phyloP scores from a whole-genome alignment of 2,329 filamentous ascomycete species.

The Trichoderma endophyticum region DNA sequence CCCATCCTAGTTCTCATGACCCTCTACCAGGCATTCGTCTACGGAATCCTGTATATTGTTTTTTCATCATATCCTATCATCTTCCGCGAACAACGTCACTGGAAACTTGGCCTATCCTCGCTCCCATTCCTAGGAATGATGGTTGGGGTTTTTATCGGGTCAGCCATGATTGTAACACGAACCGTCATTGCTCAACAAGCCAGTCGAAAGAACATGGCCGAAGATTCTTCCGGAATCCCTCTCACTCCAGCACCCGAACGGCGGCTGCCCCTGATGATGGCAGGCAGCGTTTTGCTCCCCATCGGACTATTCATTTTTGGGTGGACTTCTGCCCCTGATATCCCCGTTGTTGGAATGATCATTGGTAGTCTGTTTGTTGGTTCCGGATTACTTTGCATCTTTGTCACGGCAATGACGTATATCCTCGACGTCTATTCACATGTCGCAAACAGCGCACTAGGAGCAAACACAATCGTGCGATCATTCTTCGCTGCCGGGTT shows the following conservation, averaged over 20 bases:
- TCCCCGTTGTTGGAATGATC: conserved; percentile 34
- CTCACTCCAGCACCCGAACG: background rate
- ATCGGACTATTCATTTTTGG: conserved; percentile 12
- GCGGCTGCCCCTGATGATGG: conserved; percentile 15
- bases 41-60: conserved; percentile 52
- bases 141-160: conserved; percentile 12
- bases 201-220: background rate
- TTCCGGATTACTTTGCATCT: background rate
- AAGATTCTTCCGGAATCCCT: background rate
- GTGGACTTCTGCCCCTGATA: conserved; percentile 10
- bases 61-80: conserved; percentile 52
- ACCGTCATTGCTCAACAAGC: background rate
- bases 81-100: conserved; percentile 47
- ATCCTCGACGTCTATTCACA: conserved; percentile 33
- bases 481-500: conserved; percentile 61
- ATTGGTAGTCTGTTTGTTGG: conserved; percentile 7
- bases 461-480: conserved; percentile 33
- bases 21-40: conserved; percentile 48
- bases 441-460: conserved; percentile 33
- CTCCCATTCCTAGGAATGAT: conserved; percentile 15
- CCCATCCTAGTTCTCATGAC: conserved; percentile 15
- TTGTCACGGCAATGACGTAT: conserved; percentile 42
- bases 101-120: conserved; percentile 25
- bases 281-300: conserved; percentile 6
- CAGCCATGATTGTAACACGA: conserved; percentile 1